Evolutionary conservation across 768 basidiomycete genomes (phyloP).

Genomic region (Lentinula raphanica): DNA sequence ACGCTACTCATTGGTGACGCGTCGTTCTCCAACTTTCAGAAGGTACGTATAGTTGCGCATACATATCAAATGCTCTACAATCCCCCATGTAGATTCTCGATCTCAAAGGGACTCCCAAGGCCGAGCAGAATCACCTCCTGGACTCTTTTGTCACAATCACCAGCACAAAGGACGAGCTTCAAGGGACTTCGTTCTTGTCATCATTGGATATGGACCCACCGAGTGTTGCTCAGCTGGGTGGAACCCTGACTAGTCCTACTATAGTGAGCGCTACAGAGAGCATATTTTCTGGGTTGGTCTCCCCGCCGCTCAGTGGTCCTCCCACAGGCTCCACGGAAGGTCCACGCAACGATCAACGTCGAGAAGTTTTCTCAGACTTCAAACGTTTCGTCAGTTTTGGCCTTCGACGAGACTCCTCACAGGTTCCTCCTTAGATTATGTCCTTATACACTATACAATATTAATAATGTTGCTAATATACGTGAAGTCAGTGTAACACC

Average conservation of each 20-base stretch:
- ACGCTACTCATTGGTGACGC: conserved; percentile 91
- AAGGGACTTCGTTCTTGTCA: conserved; percentile 88
- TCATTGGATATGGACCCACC: conserved; percentile 94
- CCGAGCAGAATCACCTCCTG: conserved; percentile 82
- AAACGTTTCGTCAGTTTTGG: conserved; percentile 87
- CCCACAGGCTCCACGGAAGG: conserved; percentile 53
- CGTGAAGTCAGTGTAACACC: neutral
- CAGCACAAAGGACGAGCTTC: conserved; percentile 84
- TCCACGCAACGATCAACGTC: conserved; percentile 44
- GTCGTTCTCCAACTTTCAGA: conserved; percentile 97
- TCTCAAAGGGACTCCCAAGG: conserved; percentile 86
- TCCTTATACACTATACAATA: neutral
- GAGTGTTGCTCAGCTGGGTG: conserved; percentile 36
- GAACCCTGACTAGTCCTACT: conserved; percentile 61
- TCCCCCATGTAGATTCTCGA: conserved; percentile 68
- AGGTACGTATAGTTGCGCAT: conserved; percentile 44
- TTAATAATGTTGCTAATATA: conserved; percentile 1
- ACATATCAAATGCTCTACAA: neutral
- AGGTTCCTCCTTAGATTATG: conserved; percentile 8
- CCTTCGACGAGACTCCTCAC: conserved; percentile 59
- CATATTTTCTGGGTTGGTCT: conserved; percentile 53
- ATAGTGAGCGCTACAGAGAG: conserved; percentile 40
- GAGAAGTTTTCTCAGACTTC: conserved; percentile 87
- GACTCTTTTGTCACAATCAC: conserved; percentile 91
- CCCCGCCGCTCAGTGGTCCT: conserved; percentile 61